Conservation (phyloP, 163 green algal genomes). For the Volvox carteri region DNA sequence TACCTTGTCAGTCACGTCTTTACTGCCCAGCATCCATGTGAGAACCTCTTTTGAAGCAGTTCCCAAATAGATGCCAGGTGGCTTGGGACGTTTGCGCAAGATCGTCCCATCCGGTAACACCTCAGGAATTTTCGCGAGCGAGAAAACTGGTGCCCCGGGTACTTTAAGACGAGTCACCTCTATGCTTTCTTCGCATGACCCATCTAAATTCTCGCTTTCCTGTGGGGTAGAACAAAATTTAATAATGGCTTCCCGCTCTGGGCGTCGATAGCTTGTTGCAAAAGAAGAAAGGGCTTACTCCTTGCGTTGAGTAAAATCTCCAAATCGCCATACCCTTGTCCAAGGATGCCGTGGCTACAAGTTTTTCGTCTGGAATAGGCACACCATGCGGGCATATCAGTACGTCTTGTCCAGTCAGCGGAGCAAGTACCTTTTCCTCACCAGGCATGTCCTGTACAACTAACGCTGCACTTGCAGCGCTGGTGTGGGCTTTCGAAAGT, state of each 20-base stretch:
- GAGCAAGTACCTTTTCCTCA: not conserved
- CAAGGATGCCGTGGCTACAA: conserved; percentile 25
- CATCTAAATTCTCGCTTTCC: not conserved
- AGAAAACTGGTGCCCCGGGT: conserved; percentile 38
- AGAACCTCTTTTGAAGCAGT: conserved; percentile 49
- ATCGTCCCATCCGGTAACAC: conserved; percentile 41
- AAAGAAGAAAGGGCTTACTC: not conserved
- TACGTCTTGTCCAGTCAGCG: not conserved
- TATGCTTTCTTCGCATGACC: conserved; percentile 34
- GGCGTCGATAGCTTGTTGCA: no score
- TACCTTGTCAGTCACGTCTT: conserved; percentile 46
- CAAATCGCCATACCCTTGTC: conserved; percentile 46
- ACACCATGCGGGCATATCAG: not conserved
- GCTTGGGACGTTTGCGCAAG: not conserved
- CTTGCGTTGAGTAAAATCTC: conserved; percentile 31
- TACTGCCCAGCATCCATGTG: conserved; percentile 33
- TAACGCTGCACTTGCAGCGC: conserved; percentile 27
- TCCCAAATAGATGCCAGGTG: conserved; percentile 42
- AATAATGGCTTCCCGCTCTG: no score
- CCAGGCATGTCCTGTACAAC: conserved; percentile 42
- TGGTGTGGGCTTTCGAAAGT: conserved; percentile 25
- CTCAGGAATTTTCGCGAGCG: conserved; percentile 44
- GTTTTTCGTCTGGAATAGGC: conserved; percentile 29
- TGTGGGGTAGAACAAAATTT: not conserved
- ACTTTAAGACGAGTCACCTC: conserved; percentile 46